Percentiles rank a stretch among this genome's conserved stretches.
These are phyloP conservation scores for Penicillium sp. DNA, from an alignment of 2,329 filamentous ascomycete genomes.

Conservation along the genomic window DNA sequence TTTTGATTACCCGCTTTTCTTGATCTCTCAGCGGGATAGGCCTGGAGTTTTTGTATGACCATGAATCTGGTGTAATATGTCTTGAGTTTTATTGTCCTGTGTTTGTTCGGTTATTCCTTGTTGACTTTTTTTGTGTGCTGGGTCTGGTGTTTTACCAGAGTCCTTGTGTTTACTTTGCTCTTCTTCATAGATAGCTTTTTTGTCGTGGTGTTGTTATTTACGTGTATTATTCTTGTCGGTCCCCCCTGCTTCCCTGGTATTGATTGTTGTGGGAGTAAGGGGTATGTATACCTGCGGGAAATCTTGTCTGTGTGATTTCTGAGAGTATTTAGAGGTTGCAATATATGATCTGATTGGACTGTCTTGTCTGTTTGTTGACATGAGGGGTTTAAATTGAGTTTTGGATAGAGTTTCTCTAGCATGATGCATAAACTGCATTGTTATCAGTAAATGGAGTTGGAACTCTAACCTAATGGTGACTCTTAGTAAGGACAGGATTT, in stretches of 20 bases:
- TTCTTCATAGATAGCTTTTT: slow-evolving; percentile 28
- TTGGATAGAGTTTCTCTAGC: background rate
- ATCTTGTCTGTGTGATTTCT: slow-evolving; percentile 12
- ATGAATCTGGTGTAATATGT: slow-evolving; percentile 34
- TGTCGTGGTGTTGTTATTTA: slow-evolving; percentile 25
- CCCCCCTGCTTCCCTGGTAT: slow-evolving; percentile 5
- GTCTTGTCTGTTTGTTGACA: background rate
- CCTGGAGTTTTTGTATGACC: slow-evolving; percentile 27
- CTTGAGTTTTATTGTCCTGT: slow-evolving; percentile 14
- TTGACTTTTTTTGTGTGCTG: slow-evolving; percentile 13
- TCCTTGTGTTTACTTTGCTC: slow-evolving; percentile 14
- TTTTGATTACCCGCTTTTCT: slow-evolving; percentile 8
- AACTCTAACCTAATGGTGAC: background rate
- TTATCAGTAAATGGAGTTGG: background rate
- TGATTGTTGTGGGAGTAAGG: slow-evolving; percentile 14
- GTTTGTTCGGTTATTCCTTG: slow-evolving; percentile 13
- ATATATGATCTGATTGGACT: slow-evolving; percentile 7
- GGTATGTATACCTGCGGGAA: slow-evolving; percentile 9
- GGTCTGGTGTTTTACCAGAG: background rate
- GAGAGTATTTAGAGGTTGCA: background rate
- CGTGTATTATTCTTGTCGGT: slow-evolving; percentile 15
- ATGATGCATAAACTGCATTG: background rate
- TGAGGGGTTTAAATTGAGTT: background rate
- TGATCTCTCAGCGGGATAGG: slow-evolving; percentile 24
- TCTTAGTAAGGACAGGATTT: background rate